Evolutionary conservation across 495 filamentous ascomycete species (phyloP).

Genomic region (Podospora pseudocomata): DNA sequence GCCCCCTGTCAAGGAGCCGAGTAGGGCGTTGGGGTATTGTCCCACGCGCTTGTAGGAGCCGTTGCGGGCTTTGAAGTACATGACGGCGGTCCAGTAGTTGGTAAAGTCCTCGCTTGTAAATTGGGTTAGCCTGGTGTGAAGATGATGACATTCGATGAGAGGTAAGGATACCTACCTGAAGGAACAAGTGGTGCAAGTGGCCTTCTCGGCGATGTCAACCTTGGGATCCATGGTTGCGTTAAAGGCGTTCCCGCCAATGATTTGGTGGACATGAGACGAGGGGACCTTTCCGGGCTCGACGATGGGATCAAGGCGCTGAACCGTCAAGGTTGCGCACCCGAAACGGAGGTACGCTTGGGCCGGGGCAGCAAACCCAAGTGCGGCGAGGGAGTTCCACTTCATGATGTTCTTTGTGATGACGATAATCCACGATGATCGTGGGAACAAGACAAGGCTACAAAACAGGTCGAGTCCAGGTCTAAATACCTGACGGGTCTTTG

Average conservation of each 20-base stretch:
- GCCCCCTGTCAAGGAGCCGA: slow-evolving; percentile 41
- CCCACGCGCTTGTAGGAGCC: slow-evolving; percentile 41
- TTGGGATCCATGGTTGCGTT: slow-evolving; percentile 42
- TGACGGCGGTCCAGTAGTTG: slow-evolving; percentile 42
- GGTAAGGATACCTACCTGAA: slow-evolving; percentile 1
- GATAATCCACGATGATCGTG: too few relatives aligned
- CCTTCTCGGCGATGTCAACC: slow-evolving; percentile 41
- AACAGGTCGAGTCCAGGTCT: background rate
- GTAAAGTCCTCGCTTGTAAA: slow-evolving; percentile 23
- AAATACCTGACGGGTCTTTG: background rate
- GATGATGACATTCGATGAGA: background rate
- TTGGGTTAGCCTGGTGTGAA: background rate
- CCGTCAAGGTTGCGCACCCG: slow-evolving; percentile 16
- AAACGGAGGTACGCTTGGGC: slow-evolving; percentile 19
- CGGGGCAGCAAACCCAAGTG: slow-evolving; percentile 1
- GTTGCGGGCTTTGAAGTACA: slow-evolving; percentile 50
- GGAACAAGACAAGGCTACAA: background rate
- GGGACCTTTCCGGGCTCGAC: slow-evolving; percentile 40
- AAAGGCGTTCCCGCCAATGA: slow-evolving; percentile 50
- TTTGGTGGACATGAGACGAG: slow-evolving; percentile 47
- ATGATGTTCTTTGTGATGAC: slow-evolving; percentile 5
- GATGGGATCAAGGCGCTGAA: slow-evolving; percentile 46
- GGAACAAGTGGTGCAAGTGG: slow-evolving; percentile 30
- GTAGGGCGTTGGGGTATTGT: slow-evolving; percentile 36
- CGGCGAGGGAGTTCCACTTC: slow-evolving; percentile 8